Evolutionary conservation across 2,329 filamentous ascomycete species (phyloP).

Genomic region (Epicoccum sorghinum): DNA sequence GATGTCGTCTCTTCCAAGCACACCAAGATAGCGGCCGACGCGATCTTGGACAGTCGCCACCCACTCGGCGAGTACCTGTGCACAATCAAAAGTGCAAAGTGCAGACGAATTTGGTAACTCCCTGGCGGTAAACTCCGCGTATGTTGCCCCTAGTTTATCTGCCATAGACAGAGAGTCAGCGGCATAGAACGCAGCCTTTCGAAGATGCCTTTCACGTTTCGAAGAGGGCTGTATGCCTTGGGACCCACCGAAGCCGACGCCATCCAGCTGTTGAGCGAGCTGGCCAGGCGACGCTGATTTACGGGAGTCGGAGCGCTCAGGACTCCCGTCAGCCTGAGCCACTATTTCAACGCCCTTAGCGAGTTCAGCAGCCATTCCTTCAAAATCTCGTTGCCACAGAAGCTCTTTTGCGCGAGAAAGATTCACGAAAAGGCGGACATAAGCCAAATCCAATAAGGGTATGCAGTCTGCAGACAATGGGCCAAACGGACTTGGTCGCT

Average conservation of each 20-base stretch:
- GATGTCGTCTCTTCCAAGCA: conserved; percentile 81
- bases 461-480: conserved; percentile 90
- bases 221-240: conserved; percentile 55
- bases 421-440: conserved; percentile 90
- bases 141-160: conserved; percentile 82
- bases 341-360: conserved; percentile 77
- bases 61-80: conserved; percentile 94
- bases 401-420: conserved; percentile 90
- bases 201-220: conserved; percentile 82
- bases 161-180: conserved; percentile 90
- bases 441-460: conserved; percentile 87
- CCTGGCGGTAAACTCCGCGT: conserved; percentile 80
- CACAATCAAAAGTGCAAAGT: conserved; percentile 92
- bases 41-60: conserved; percentile 90
- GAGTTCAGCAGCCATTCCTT: conserved; percentile 86
- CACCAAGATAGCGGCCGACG: conserved; percentile 85
- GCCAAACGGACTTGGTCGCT: conserved; percentile 84
- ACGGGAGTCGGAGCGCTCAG: conserved; percentile 48
- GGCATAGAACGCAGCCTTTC: conserved; percentile 94
- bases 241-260: conserved; percentile 41
- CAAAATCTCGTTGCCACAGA: conserved; percentile 93
- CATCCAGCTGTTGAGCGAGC: conserved; percentile 28
- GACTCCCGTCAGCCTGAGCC: conserved; percentile 71
- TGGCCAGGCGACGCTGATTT: conserved; percentile 33
- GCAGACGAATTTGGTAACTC: conserved; percentile 90